Evolutionary conservation across 176 grass and related monocot genomes (phyloP).

Genomic region (Urochloa ruziziensis): DNA sequence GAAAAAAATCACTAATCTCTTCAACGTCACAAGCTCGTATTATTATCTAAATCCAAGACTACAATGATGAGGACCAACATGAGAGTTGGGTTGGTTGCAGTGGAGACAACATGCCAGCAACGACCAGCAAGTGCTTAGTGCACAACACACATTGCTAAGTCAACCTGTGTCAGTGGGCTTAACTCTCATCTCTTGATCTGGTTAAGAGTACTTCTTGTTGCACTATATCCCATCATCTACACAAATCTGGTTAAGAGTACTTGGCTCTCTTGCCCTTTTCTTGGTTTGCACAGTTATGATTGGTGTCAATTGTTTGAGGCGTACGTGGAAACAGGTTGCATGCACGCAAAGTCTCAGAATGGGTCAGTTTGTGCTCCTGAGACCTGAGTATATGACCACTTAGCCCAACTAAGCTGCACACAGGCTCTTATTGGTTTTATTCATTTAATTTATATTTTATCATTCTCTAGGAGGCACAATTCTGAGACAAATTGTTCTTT

Average conservation of each 20-base stretch:
- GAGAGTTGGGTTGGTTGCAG: not conserved
- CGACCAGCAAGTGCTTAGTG: constrained; percentile 18
- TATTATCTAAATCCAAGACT: not conserved
- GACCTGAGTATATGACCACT: not conserved
- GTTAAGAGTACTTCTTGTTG: not conserved
- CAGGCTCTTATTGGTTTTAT: not conserved
- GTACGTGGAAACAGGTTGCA: not conserved
- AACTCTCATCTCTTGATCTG: constrained; percentile 24
- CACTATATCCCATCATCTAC: not conserved
- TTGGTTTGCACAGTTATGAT: not conserved
- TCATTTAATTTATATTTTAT: not conserved
- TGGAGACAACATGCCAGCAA: constrained; percentile 12
- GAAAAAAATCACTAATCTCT: not conserved
- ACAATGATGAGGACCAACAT: constrained; percentile 38
- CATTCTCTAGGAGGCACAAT: not conserved
- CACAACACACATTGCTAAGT: constrained; percentile 42
- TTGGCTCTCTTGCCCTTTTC: not conserved
- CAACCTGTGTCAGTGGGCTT: constrained; percentile 17
- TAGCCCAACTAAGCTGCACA: not conserved
- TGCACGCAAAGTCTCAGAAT: not conserved
- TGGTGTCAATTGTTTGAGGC: not conserved
- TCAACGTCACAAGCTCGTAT: not conserved
- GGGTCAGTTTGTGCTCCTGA: not conserved
- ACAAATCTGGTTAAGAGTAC: too few species aligned
- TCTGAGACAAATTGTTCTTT: not conserved